phyloP scores from a whole-genome alignment of 139 green algal genomes.

The Auxenochlorella pyrenoidosa region DNA sequence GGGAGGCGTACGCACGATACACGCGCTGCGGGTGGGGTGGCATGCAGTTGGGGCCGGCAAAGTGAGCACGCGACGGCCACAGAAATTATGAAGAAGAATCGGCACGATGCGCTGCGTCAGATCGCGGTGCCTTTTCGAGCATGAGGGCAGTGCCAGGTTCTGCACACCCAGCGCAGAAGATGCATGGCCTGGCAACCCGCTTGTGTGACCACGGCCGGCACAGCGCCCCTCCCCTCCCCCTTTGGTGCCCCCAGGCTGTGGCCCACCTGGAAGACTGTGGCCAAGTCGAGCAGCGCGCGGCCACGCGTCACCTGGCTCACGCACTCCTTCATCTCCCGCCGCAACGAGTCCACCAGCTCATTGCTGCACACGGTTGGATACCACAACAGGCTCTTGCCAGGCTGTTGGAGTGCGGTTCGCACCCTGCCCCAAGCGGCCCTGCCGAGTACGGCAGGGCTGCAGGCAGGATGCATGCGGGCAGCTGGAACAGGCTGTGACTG shows the following conservation, averaged over 20 bases:
- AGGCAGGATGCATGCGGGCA: no score
- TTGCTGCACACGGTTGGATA: slow-evolving; percentile 39
- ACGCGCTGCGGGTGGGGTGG: slow-evolving; percentile 60
- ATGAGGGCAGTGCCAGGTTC: no score
- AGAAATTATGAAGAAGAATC: background rate
- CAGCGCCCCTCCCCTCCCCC: no score
- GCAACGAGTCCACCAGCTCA: slow-evolving; percentile 89
- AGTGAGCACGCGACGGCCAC: background rate
- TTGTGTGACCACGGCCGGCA: no score
- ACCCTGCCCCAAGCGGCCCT: no score
- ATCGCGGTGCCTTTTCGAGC: background rate
- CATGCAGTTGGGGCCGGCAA: background rate
- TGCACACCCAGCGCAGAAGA: no score
- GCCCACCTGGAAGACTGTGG: slow-evolving; percentile 59
- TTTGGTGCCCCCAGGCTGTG: background rate
- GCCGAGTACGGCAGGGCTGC: no score
- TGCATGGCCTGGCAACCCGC: no score
- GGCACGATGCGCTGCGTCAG: background rate
- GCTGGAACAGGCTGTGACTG: no score
- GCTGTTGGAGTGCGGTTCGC: no score
- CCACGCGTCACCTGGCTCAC: slow-evolving; percentile 49
- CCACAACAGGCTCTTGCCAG: no score
- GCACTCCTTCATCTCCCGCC: slow-evolving; percentile 55
- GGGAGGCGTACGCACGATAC: slow-evolving; percentile 77
- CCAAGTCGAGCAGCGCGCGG: slow-evolving; percentile 78